A percentile compares a stretch with the other conserved stretches of the same genome.
phyloP scores from a whole-genome alignment of 768 basidiomycete species.

The Austroboletus festivus region DNA sequence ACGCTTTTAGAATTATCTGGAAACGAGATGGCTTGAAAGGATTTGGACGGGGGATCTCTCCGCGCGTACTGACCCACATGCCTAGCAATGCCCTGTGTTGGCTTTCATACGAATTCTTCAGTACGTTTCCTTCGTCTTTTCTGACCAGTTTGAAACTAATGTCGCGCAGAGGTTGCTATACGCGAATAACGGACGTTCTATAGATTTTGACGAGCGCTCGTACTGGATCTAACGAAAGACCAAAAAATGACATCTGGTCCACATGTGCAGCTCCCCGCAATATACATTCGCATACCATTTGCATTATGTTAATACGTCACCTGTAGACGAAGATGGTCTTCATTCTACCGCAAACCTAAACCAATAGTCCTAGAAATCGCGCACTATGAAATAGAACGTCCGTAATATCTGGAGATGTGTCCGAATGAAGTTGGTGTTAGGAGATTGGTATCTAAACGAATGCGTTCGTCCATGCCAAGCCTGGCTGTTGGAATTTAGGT shows the following conservation, averaged over 20 bases:
- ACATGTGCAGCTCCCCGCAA: conserved; percentile 9
- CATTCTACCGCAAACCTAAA: neutral
- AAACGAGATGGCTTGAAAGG: conserved; percentile 80
- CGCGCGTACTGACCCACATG: conserved; percentile 91
- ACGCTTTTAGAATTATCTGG: conserved; percentile 89
- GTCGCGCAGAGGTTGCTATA: conserved; percentile 58
- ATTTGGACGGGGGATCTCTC: conserved; percentile 83
- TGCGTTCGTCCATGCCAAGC: conserved; percentile 5
- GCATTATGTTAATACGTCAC: neutral
- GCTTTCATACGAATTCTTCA: conserved; percentile 98
- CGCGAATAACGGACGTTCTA: conserved; percentile 36
- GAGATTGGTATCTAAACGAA: conserved; percentile 7
- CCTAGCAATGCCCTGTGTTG: conserved; percentile 97
- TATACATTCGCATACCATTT: conserved; percentile 18
- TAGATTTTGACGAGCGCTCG: conserved; percentile 1
- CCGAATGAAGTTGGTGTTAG: neutral
- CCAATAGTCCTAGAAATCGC: conserved; percentile 2
- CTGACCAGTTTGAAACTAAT: conserved; percentile 5
- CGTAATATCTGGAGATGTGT: neutral
- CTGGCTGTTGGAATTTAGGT: conserved; percentile 3
- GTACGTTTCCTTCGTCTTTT: conserved; percentile 50
- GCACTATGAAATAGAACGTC: neutral
- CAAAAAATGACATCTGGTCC: neutral
- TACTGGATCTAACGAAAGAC: conserved; percentile 10
- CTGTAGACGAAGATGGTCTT: conserved; percentile 1